These are phyloP conservation scores for Pyropia haitanensis DNA, from an alignment of 23 red algal genomes.

Conservation along the genomic window DNA sequence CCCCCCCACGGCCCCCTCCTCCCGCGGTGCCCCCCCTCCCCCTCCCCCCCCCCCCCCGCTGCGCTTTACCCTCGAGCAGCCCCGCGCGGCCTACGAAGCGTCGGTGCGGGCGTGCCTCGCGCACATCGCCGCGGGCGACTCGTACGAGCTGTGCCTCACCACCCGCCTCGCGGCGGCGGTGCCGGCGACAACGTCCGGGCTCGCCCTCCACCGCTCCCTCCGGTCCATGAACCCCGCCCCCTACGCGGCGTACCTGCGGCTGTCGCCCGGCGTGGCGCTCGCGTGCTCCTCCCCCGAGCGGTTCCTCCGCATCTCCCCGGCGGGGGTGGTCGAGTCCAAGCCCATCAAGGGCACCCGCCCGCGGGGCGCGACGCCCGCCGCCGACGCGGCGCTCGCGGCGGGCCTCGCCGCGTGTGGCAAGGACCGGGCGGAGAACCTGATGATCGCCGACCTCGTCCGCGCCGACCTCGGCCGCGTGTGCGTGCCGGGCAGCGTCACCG, in stretches of 20 bases:
- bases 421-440: constrained; percentile 95
- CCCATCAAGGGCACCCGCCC: constrained; percentile 95
- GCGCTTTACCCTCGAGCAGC: constrained; percentile 35
- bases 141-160: constrained; percentile 91
- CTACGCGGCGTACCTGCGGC: constrained; percentile 63
- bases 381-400: constrained; percentile 42
- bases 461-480: constrained; percentile 91
- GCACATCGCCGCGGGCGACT: constrained; percentile 64
- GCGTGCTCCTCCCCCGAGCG: constrained; percentile 94
- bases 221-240: constrained; percentile 79
- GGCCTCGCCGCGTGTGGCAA: constrained; percentile 46
- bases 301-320: constrained; percentile 49
- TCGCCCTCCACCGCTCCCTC: constrained; percentile 47
- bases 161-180: constrained; percentile 47
- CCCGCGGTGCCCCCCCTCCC: not conserved
- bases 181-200: constrained; percentile 9
- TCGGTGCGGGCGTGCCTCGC: constrained; percentile 41
- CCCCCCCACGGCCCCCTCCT: too few species aligned
- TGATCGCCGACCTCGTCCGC: constrained; percentile 98
- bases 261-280: constrained; percentile 36
- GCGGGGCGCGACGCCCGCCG: constrained; percentile 26
- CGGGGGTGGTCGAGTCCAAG: constrained; percentile 56
- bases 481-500: constrained; percentile 54
- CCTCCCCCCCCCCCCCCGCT: not conserved
- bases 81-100: constrained; percentile 39